Evolutionary conservation across 75 land plant genomes (phyloP), one percentile per base, ranked within the genome.

Genomic region (Selaginella tamariscina): DNA sequence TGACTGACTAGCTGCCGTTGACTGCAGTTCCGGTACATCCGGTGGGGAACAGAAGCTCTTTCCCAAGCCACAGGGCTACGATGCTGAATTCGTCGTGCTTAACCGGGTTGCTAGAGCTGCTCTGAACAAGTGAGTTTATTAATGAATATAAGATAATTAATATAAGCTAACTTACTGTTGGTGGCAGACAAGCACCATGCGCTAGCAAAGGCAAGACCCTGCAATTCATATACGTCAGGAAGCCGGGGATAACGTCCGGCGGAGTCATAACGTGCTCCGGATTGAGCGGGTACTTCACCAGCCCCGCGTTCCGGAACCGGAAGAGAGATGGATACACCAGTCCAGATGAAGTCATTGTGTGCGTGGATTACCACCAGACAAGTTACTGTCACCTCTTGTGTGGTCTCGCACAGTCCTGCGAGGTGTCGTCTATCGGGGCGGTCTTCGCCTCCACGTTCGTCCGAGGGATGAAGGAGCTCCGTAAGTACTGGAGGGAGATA

Each of bases 391-490:
- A 59, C 26, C 26, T 23, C 62, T n/a, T 59, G 8, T 59, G 62
- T n/a, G 62, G 62, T n/a, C 62, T 59, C 24, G 23, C 26, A 5
- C 62, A 59, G 21, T 59, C 62, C 62, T n/a, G 8, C 9, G 62
- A 59, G 8, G 62, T 59, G 9, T 8, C 21, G 2, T 23, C 23
- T 9, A 59, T 59, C 24, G 62, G 62, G 9, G 62, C 62, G 26
- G 21, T n/a, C 62, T 59, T 59, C 26, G 62, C 62, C 62, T 59
- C 62, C 26, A 27, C 62, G 5, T n/a, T 59, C 21, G 62, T 59
- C 62, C 23, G 26, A 27, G 21, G 27, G 8, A 5, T 59, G 9
- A 59, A 27, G 26, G 26, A 5, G 8, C 26, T 59, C 23, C 5
- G 23, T 8, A 9, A 59, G 8, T n/a, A 2, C 62, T 59, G 62